Evolutionary conservation across 2,329 filamentous ascomycete species (phyloP).

Genomic region (Gliomastix tumulicola): DNA sequence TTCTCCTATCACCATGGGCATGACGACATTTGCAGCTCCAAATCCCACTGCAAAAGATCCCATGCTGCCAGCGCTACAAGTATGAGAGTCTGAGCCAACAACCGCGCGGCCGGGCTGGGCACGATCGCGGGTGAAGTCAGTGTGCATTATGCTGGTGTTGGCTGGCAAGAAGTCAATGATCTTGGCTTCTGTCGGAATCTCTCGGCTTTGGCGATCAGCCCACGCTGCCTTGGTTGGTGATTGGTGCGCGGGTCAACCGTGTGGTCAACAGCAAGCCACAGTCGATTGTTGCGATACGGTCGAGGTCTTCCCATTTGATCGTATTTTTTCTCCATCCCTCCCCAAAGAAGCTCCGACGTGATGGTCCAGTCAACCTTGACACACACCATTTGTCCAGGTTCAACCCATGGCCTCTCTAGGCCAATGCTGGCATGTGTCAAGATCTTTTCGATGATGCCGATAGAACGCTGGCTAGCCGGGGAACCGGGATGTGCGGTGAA

Average conservation of each 20-base stretch:
- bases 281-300: slow-evolving; percentile 40
- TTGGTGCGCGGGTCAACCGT: slow-evolving; percentile 35
- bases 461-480: slow-evolving; percentile 10
- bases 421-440: slow-evolving; percentile 31
- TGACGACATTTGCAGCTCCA: slow-evolving; percentile 34
- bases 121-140: slow-evolving; percentile 34
- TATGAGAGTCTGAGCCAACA: slow-evolving; percentile 37
- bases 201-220: slow-evolving; percentile 26
- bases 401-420: slow-evolving; percentile 18
- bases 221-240: slow-evolving; percentile 22
- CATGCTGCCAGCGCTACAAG: slow-evolving; percentile 33
- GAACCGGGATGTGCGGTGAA: background rate
- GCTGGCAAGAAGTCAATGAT: slow-evolving; percentile 25
- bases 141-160: slow-evolving; percentile 35
- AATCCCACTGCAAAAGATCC: slow-evolving; percentile 34
- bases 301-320: slow-evolving; percentile 27
- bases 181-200: slow-evolving; percentile 29
- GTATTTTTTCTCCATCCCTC: slow-evolving; percentile 31
- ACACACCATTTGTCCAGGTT: slow-evolving; percentile 29
- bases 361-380: slow-evolving; percentile 38
- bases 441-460: slow-evolving; percentile 37
- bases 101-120: slow-evolving; percentile 34
- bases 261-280: slow-evolving; percentile 43
- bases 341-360: slow-evolving; percentile 34
- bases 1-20: slow-evolving; percentile 35